phyloP scores from a whole-genome alignment of 2,329 filamentous ascomycete species.

The Lasiodiplodia sp. region DNA sequence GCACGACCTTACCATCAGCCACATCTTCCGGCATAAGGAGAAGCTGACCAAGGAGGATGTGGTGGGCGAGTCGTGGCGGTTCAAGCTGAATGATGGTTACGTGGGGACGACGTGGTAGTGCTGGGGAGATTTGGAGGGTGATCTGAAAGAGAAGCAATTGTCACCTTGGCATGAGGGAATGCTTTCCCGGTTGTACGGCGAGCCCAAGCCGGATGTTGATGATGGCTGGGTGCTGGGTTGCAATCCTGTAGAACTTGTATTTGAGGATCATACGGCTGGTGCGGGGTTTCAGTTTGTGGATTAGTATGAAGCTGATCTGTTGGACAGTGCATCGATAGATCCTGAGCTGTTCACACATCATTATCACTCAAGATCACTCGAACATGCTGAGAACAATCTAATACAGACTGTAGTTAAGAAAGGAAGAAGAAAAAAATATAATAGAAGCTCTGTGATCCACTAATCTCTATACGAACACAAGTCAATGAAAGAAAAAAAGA shows the following conservation, averaged over 20 bases:
- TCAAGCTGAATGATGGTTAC: conserved; percentile 11
- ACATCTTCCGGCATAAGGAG: conserved; percentile 1
- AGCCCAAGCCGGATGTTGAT: conserved; percentile 3
- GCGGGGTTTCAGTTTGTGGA: not conserved
- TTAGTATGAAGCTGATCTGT: not conserved
- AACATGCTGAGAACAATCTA: no score
- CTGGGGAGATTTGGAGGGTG: conserved; percentile 30
- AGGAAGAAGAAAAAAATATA: no score
- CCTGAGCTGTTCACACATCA: no score
- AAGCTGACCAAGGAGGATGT: not conserved
- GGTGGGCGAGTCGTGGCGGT: conserved; percentile 18
- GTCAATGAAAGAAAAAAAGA: no score
- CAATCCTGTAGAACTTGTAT: conserved; percentile 20
- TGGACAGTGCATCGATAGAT: no score
- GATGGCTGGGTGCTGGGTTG: conserved; percentile 25
- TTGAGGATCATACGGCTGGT: not conserved
- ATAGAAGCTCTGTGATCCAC: no score
- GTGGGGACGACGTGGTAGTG: conserved; percentile 31
- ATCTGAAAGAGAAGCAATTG: conserved; percentile 22
- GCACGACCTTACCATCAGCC: conserved; percentile 20
- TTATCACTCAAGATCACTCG: no score
- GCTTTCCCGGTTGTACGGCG: not conserved
- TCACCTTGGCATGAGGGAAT: conserved; percentile 20
- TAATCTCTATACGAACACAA: no score
- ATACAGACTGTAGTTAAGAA: no score